Percentiles rank a stretch among this genome's conserved stretches.
These are phyloP conservation scores for Pythium vanterpoolii DNA, from an alignment of 352 stramenopile species.

Conservation along the genomic window DNA sequence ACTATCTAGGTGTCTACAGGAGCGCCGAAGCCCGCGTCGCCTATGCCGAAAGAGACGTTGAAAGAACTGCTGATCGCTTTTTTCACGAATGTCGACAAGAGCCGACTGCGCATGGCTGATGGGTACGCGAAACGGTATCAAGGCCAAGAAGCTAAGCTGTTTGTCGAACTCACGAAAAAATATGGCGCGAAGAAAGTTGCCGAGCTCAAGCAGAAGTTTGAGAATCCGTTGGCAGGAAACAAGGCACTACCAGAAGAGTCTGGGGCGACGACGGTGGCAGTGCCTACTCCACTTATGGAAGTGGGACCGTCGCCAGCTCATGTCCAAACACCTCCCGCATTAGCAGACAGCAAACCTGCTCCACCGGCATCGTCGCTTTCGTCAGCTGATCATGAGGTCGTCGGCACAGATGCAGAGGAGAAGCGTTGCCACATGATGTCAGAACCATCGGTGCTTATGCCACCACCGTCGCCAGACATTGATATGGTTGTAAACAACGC, in stretches of 20 bases:
- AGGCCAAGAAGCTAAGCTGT: conserved; percentile 61
- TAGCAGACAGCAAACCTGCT: not conserved
- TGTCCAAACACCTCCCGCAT: not conserved
- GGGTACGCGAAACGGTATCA: conserved; percentile 68
- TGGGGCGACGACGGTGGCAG: not conserved
- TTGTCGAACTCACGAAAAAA: conserved; percentile 55
- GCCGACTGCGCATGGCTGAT: conserved; percentile 57
- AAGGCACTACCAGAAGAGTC: not conserved
- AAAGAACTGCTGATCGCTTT: conserved; percentile 60
- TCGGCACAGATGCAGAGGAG: too few relatives aligned
- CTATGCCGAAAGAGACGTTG: conserved; percentile 15
- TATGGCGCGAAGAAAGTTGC: conserved; percentile 54
- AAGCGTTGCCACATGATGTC: not conserved
- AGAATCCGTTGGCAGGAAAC: conserved; percentile 9
- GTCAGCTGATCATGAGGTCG: too few relatives aligned
- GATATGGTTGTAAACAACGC: not conserved
- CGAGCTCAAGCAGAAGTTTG: conserved; percentile 29
- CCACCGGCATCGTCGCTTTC: not conserved
- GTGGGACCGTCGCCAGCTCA: not conserved
- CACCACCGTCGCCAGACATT: not conserved
- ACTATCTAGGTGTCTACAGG: not conserved
- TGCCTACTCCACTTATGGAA: not conserved
- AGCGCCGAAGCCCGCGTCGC: not conserved
- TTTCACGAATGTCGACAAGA: conserved; percentile 58
- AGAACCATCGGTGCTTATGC: not conserved